Evolutionary conservation across 2,329 filamentous ascomycete genomes (phyloP), one percentile per base, ranked within the genome.

Genomic region (Apiospora hydei): DNA sequence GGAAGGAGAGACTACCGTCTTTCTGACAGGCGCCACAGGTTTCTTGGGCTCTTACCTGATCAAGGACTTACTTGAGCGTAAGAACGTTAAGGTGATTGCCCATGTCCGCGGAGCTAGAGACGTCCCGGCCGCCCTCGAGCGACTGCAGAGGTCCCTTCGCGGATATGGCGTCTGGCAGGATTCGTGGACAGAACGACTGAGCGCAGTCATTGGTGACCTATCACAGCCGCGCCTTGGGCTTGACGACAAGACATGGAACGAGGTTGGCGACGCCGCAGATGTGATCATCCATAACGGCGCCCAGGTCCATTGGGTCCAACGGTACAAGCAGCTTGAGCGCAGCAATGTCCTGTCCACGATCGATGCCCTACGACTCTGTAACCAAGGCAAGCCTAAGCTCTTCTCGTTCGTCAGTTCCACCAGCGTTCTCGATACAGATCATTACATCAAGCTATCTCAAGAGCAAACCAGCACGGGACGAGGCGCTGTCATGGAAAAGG

Each of bases 1-100:
- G 61, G 34, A 68, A 68, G 38, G 46, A 1, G 21, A 43, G 4
- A 77, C 85, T 46, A 94, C 92, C 0, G 87, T 96, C 14, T 93
- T 98, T 81, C 84, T 98, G 6, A 98, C 95, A 3, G 95, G 96
- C 61, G 94, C 94, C 4, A 98, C 95, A 6, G 95, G 95, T 2
- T 98, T 98, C 85, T 83, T 98, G 26, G 95, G 95, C 41, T 89
- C 93, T 0, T 97, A 95, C 78, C 85, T 98, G 14, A 84, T 97
- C 44, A 88, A 88, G 71, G 94, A 97, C 71, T 82, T 98, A 1
- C 86, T 98, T 1, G 88, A 88, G 51, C 86, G 92, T 34, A 84
- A 84, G 24, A 82, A 84, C 24, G 84, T 89, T 18, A 91, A 88
- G 75, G 86, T 97, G 13, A 90, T 97, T 72, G 91, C 92, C 0